A percentile compares a stretch with the other conserved stretches of the same genome.
phyloP scores from a whole-genome alignment of 257 asterid genomes.

The Forsythia suspensa region DNA sequence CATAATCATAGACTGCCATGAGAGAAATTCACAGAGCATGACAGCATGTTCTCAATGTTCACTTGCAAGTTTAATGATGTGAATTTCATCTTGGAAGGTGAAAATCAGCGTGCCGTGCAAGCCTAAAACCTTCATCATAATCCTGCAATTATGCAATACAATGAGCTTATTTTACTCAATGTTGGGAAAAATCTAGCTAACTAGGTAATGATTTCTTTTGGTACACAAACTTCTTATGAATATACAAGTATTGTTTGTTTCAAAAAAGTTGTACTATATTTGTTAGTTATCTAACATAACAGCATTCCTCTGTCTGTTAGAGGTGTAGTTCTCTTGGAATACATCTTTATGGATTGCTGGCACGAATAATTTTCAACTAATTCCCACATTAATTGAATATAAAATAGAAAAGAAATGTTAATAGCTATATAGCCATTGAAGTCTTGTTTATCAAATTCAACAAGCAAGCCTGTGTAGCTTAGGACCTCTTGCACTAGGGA shows the following conservation, averaged over 20 bases:
- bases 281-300: background rate
- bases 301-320: background rate
- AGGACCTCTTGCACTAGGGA: constrained; percentile 25
- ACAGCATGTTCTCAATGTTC: constrained; percentile 13
- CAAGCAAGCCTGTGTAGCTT: constrained; percentile 13
- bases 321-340: constrained; percentile 6
- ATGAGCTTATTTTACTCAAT: constrained; percentile 32
- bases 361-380: too few relatives aligned
- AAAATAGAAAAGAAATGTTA: constrained; percentile 1
- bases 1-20: constrained; percentile 28
- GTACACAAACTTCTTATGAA: constrained; percentile 12
- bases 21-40: constrained; percentile 7
- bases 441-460: background rate
- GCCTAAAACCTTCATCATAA: constrained; percentile 39
- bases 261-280: background rate
- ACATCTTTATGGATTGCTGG: background rate
- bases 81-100: constrained; percentile 26
- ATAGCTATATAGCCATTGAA: background rate
- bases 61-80: constrained; percentile 29
- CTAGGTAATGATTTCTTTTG: constrained; percentile 38
- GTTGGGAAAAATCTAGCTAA: constrained; percentile 22
- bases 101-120: constrained; percentile 45
- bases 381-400: background rate
- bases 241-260: constrained; percentile 7
- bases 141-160: constrained; percentile 26